phyloP scores from a whole-genome alignment of 768 basidiomycete species.

The Megacollybia marginata region DNA sequence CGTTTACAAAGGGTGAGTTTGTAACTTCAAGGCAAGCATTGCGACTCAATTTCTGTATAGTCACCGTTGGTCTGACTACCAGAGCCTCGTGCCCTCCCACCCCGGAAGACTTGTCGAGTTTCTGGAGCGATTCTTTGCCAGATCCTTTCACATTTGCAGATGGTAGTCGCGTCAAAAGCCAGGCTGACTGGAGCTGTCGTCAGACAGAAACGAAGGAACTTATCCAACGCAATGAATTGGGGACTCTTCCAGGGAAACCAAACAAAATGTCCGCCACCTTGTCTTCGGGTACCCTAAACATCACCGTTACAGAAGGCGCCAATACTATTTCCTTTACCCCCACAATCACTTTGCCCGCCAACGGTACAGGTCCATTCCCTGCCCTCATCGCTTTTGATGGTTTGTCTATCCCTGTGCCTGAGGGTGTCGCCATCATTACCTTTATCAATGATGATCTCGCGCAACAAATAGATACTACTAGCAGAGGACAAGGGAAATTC shows the following conservation, averaged over 20 bases:
- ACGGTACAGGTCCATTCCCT: conserved; percentile 37
- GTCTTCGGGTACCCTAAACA: conserved; percentile 35
- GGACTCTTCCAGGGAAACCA: conserved; percentile 41
- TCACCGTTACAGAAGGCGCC: conserved; percentile 39
- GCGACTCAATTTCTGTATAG: no score
- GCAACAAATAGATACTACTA: conserved; percentile 32
- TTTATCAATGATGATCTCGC: conserved; percentile 51
- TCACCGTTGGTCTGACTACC: no score
- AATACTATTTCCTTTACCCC: conserved; percentile 43
- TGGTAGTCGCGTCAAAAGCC: conserved; percentile 33
- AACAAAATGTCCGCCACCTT: conserved; percentile 34
- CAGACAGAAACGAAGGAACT: conserved; percentile 39
- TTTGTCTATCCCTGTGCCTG: conserved; percentile 29
- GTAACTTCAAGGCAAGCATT: no score
- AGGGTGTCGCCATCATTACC: conserved; percentile 35
- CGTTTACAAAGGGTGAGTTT: no score
- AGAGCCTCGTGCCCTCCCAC: no score
- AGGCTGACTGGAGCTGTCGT: conserved; percentile 45
- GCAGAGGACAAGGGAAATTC: conserved; percentile 51
- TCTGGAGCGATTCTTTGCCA: conserved; percentile 21
- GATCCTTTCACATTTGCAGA: conserved; percentile 48
- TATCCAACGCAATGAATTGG: conserved; percentile 48
- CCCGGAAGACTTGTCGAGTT: no score
- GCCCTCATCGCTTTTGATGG: conserved; percentile 46
- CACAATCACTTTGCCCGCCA: conserved; percentile 35